These are phyloP conservation scores for Yarrowia sp. DNA, from an alignment of 805 yeast species.

Conservation along the genomic window DNA sequence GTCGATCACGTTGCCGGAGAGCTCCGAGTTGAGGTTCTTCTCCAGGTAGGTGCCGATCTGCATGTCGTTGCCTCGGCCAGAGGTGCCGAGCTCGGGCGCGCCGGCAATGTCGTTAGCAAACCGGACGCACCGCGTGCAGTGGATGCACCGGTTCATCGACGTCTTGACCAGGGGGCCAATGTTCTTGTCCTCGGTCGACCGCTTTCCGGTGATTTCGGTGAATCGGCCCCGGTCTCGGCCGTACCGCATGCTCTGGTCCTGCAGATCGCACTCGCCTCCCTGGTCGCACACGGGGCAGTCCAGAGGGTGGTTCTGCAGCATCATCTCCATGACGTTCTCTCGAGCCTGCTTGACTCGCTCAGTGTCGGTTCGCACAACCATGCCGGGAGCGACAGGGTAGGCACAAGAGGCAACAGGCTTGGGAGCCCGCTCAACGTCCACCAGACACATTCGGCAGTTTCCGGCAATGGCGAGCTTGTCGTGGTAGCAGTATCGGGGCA, in stretches of 20 bases:
- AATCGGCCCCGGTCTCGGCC: constrained; percentile 87
- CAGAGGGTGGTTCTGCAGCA: constrained; percentile 83
- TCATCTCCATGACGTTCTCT: constrained; percentile 88
- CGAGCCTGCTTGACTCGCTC: constrained; percentile 79
- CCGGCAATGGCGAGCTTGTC: constrained; percentile 89
- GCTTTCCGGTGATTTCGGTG: constrained; percentile 74
- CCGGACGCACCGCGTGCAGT: constrained; percentile 87
- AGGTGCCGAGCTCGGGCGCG: constrained; percentile 83
- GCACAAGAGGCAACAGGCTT: constrained; percentile 89
- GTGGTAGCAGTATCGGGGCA: constrained; percentile 89
- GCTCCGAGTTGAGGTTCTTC: constrained; percentile 77
- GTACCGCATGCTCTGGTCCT: constrained; percentile 79
- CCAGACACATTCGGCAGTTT: constrained; percentile 90
- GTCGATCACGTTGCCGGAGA: constrained; percentile 84
- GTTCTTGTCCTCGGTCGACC: constrained; percentile 88
- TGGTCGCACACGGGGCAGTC: constrained; percentile 94
- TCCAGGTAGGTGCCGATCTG: constrained; percentile 88
- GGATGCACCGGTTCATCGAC: constrained; percentile 89
- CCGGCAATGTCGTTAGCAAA: constrained; percentile 90
- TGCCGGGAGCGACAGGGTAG: constrained; percentile 85
- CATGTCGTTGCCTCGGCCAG: constrained; percentile 90
- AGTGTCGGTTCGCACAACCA: constrained; percentile 78
- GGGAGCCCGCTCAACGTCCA: constrained; percentile 85
- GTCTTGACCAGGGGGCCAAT: constrained; percentile 87
- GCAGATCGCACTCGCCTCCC: constrained; percentile 92